Evolutionary conservation across 441 rosid genomes (phyloP), one percentile per base, ranked within the genome.

Genomic region (Cnidoscolus chayamansa): DNA sequence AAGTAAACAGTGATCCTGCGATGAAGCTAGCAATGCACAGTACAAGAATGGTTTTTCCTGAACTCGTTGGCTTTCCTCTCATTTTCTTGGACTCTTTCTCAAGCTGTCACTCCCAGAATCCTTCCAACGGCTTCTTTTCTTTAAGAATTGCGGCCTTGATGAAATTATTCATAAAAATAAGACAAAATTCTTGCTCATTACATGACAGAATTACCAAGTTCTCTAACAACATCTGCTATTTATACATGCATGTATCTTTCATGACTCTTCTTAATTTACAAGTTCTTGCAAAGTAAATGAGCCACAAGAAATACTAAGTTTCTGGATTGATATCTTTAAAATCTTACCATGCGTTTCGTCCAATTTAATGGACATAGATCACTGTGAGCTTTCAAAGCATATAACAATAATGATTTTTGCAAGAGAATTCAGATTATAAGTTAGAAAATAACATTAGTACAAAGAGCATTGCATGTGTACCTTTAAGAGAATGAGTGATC

Each of bases 21-120:
- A 90, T 84, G 77, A 92, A 92, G 84, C 93, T 81, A 1, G 86
- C 89, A 5, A 88, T 76, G 71, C 97, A 92, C 11, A 88, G 75
- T 12, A 81, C 83, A 35, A 86, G 72, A 64, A 89, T 81, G 17
- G 84, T 80, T 82, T 87, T 92, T 47, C 87, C 92, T 0, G 95
- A 85, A 74, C 60, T 70, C 0, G 81, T 75, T 17, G 87, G 83
- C 78, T 87, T 92, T 25, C 83, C 87, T 79, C 90, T 82, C 96
- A 89, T 92, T 80, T 85, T 88, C 86, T 30, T 82, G 30, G 57
- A 25, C 63, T 75, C 74, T 50, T 65, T 73, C 4, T 76, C 82
- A 17, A 59, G 68, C 59, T 53, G 75, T 75, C 63, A 11, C 1
- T 74, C 73, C 78, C 84, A 35, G 65, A 67, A 58, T 30, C 74